phyloP scores from a whole-genome alignment of 305 asterid species.

The Fraxinus baroniana region DNA sequence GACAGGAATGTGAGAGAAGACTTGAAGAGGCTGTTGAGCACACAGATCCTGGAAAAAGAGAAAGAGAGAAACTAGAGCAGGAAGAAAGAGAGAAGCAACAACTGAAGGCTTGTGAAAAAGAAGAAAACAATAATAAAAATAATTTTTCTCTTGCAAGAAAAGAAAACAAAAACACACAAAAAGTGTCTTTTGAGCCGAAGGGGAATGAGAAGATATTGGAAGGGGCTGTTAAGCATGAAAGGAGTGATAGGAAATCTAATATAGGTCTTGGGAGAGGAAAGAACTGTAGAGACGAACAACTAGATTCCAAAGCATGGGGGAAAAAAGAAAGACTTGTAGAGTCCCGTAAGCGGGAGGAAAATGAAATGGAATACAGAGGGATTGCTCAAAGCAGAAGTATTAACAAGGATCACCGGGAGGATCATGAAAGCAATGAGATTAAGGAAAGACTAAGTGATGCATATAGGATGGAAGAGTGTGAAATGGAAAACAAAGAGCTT shows the following conservation, averaged over 20 bases:
- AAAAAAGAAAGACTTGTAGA: slow-evolving; percentile 26
- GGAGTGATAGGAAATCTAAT: slow-evolving; percentile 29
- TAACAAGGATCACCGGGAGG: slow-evolving; percentile 20
- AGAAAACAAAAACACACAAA: slow-evolving; percentile 25
- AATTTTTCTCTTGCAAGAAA: slow-evolving; percentile 18
- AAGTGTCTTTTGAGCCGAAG: slow-evolving; percentile 28
- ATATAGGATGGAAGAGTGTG: slow-evolving; percentile 24
- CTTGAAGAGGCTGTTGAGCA: slow-evolving; percentile 32
- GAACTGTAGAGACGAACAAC: slow-evolving; percentile 23
- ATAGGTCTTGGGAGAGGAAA: slow-evolving; percentile 33
- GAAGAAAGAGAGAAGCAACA: slow-evolving; percentile 40
- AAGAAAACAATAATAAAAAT: slow-evolving; percentile 21
- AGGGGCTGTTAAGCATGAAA: slow-evolving; percentile 26
- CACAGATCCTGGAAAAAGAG: slow-evolving; percentile 28
- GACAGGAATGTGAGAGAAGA: slow-evolving; percentile 37
- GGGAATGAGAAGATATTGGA: slow-evolving; percentile 24
- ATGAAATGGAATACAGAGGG: slow-evolving; percentile 26
- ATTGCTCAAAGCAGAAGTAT: slow-evolving; percentile 25
- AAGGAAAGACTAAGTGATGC: slow-evolving; percentile 36
- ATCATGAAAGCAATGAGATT: slow-evolving; percentile 25
- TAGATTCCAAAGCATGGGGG: slow-evolving; percentile 23
- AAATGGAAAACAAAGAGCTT: slow-evolving; percentile 27
- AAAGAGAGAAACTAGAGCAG: slow-evolving; percentile 26
- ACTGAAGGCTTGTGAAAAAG: slow-evolving; percentile 28
- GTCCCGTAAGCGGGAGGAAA: slow-evolving; percentile 34